Conservation (phyloP, 2,329 filamentous ascomycete species). For the Fusarium tricinctum region DNA sequence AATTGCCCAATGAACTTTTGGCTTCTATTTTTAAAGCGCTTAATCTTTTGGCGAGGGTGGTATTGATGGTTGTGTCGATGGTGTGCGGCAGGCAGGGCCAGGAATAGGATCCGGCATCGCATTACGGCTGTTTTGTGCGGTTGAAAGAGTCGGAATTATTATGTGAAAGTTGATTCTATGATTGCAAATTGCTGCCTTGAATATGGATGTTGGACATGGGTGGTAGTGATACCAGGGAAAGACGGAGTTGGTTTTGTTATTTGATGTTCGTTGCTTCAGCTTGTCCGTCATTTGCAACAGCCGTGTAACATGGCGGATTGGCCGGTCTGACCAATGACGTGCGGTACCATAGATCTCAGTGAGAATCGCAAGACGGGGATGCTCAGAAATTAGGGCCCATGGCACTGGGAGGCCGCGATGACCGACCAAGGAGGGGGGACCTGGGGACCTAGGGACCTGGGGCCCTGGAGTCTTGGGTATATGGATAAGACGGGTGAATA, state of each 20-base stretch:
- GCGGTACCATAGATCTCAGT: slow-evolving; percentile 47
- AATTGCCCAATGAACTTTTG: slow-evolving; percentile 34
- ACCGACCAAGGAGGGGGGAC: neutral
- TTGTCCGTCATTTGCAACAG: slow-evolving; percentile 11
- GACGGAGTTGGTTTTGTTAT: neutral
- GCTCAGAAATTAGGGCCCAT: slow-evolving; percentile 39
- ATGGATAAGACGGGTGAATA: slow-evolving; percentile 9
- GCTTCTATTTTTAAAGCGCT: slow-evolving; percentile 50
- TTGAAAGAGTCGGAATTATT: slow-evolving; percentile 15
- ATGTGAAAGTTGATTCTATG: slow-evolving; percentile 15
- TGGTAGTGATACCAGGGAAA: neutral
- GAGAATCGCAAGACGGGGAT: slow-evolving; percentile 30
- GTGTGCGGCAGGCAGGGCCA: slow-evolving; percentile 24
- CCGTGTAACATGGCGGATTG: slow-evolving; percentile 10
- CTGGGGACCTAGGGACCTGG: neutral
- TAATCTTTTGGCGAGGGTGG: slow-evolving; percentile 30
- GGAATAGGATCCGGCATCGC: slow-evolving; percentile 15
- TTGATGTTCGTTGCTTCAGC: neutral
- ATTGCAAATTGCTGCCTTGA: slow-evolving; percentile 1
- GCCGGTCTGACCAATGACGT: slow-evolving; percentile 34
- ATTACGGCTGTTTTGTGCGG: slow-evolving; percentile 32
- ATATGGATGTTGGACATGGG: slow-evolving; percentile 1
- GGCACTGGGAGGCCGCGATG: slow-evolving; percentile 42
- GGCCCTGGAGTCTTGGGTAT: neutral
- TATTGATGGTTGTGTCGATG: neutral